Percentiles rank a stretch among this genome's conserved stretches.
Evolutionary conservation across 1,284 basidiomycete genomes (phyloP).

Genomic region (Entoloma clypeatum): DNA sequence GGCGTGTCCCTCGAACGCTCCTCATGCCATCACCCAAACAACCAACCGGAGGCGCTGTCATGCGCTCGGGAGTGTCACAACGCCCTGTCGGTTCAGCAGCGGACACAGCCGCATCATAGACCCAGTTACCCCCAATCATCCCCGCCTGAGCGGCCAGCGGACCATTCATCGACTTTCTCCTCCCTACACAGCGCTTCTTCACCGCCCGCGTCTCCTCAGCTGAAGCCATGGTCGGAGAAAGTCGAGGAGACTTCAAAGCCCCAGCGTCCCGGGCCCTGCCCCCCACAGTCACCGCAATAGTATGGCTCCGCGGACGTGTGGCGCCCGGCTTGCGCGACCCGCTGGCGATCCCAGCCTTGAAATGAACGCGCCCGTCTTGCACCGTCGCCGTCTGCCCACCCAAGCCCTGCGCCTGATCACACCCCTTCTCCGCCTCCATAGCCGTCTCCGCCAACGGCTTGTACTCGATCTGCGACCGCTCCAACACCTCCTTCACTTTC

Average conservation of each 20-base stretch:
- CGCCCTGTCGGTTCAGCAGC: slow-evolving; percentile 30
- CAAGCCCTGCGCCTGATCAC: slow-evolving; percentile 12
- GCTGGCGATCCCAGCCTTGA: slow-evolving; percentile 23
- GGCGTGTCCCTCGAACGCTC: slow-evolving; percentile 13
- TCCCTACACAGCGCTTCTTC: slow-evolving; percentile 55
- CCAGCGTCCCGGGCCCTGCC: slow-evolving; percentile 9
- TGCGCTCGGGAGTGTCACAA: slow-evolving; percentile 8
- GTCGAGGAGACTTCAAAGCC: slow-evolving; percentile 8
- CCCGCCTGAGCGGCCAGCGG: slow-evolving; percentile 20
- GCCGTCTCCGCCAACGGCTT: slow-evolving; percentile 44
- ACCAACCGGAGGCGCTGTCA: slow-evolving; percentile 10
- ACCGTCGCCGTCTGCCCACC: slow-evolving; percentile 11
- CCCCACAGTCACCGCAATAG: slow-evolving; percentile 19
- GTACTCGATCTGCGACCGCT: slow-evolving; percentile 49
- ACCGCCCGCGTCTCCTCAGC: slow-evolving; percentile 33
- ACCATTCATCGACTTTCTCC: slow-evolving; percentile 45
- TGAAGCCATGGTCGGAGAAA: slow-evolving; percentile 11
- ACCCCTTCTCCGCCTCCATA: slow-evolving; percentile 18
- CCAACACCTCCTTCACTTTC: slow-evolving; percentile 53
- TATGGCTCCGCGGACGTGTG: slow-evolving; percentile 31
- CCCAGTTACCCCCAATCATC: slow-evolving; percentile 37
- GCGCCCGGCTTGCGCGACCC: slow-evolving; percentile 19
- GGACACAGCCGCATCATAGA: slow-evolving; percentile 47
- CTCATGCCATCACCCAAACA: slow-evolving; percentile 10
- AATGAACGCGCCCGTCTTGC: slow-evolving; percentile 25